These are phyloP conservation scores for Protomyces arabidopsidicola DNA, from an alignment of 1,139 yeast species.

Conservation along the genomic window DNA sequence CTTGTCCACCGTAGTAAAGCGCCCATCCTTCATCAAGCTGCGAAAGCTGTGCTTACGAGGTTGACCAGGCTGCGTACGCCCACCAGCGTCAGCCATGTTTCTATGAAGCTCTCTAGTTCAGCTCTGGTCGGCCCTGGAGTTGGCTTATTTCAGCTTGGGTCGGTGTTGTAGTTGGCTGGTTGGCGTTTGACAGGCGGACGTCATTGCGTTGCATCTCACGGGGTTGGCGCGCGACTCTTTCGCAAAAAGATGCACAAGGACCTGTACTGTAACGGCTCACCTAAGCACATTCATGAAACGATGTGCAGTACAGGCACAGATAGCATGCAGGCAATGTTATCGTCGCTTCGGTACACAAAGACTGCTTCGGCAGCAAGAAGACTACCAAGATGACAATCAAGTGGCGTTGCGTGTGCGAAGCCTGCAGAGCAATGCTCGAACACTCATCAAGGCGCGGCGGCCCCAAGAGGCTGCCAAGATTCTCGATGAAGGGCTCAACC, in stretches of 20 bases:
- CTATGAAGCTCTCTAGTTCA: no score
- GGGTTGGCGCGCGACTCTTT: no score
- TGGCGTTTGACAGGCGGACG: no score
- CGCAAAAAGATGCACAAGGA: no score
- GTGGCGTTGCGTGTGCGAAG: conserved; percentile 2
- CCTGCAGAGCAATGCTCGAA: conserved; percentile 14
- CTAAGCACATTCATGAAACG: not conserved
- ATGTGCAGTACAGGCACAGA: not conserved
- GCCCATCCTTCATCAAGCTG: not conserved
- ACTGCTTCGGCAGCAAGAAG: not conserved
- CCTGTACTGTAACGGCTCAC: no score
- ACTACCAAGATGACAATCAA: not conserved
- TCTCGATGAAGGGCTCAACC: conserved; percentile 14
- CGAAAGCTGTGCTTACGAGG: not conserved
- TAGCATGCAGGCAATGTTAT: not conserved
- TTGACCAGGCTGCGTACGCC: not conserved
- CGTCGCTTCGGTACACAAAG: not conserved
- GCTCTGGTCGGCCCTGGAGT: no score
- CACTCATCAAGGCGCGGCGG: conserved; percentile 11
- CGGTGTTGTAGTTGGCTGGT: no score
- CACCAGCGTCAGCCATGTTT: not conserved
- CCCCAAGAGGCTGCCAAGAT: conserved; percentile 10
- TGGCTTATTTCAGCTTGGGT: no score
- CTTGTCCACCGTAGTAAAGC: conserved; percentile 13
- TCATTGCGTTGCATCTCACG: no score